Percentiles rank a stretch among this genome's conserved stretches.
Evolutionary conservation across 1,139 yeast genomes (phyloP).

Genomic region (Yamadazyma diddensiae): DNA sequence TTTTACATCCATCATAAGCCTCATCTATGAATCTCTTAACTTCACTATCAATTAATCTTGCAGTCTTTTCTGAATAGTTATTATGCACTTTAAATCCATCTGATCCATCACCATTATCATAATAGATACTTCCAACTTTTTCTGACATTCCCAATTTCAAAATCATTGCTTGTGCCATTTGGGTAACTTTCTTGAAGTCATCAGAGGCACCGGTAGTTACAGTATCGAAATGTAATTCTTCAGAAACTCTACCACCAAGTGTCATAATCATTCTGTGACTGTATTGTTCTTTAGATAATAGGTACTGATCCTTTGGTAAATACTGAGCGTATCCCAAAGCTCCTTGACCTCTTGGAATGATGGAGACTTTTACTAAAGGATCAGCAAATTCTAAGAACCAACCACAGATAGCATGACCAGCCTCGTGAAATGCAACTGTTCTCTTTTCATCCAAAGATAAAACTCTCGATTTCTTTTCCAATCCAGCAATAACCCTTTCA

Average conservation of each 20-base stretch:
- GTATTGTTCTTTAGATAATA: constrained; percentile 64
- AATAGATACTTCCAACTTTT: constrained; percentile 60
- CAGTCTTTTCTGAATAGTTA: constrained; percentile 70
- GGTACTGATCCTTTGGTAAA: constrained; percentile 71
- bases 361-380: constrained; percentile 75
- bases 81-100: constrained; percentile 57
- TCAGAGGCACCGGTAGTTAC: constrained; percentile 82
- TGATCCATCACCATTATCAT: constrained; percentile 42
- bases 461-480: constrained; percentile 68
- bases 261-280: constrained; percentile 78
- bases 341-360: constrained; percentile 82
- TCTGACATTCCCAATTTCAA: constrained; percentile 73
- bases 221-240: constrained; percentile 71
- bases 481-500: constrained; percentile 79
- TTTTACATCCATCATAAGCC: constrained; percentile 50
- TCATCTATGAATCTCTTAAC: constrained; percentile 59
- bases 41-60: constrained; percentile 62
- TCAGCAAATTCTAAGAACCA: constrained; percentile 73
- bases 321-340: constrained; percentile 84
- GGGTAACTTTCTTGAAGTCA: constrained; percentile 76
- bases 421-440: constrained; percentile 79
- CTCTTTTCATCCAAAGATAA: constrained; percentile 70
- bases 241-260: constrained; percentile 76
- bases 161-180: constrained; percentile 77
- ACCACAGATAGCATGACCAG: constrained; percentile 81